Percentiles rank a stretch among this genome's conserved stretches.
phyloP scores from a whole-genome alignment of 305 asterid species.

The Solanum hybrid region DNA sequence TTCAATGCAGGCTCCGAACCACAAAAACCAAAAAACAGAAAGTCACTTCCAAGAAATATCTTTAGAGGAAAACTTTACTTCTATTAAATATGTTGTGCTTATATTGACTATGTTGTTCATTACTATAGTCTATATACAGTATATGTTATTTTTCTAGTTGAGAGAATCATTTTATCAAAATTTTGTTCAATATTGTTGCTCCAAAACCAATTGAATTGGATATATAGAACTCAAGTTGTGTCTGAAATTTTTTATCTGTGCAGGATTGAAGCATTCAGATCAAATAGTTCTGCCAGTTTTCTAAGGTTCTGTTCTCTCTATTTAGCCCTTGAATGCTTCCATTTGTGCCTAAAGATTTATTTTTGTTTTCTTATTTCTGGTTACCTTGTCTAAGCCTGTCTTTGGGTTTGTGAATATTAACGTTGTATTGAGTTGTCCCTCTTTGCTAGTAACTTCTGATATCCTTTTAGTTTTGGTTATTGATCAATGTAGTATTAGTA shows the following conservation, averaged over 20 bases:
- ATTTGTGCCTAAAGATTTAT: neutral
- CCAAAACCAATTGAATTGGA: neutral
- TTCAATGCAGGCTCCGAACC: accelerated
- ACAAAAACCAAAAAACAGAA: too few relatives aligned
- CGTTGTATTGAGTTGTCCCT: neutral
- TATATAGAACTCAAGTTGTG: neutral
- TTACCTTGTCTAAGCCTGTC: neutral
- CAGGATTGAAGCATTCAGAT: neutral
- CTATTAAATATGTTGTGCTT: neutral
- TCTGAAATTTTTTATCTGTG: neutral
- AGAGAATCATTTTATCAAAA: neutral
- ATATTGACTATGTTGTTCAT: neutral
- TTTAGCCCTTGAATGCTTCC: neutral
- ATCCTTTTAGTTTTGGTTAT: too few relatives aligned
- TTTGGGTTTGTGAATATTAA: neutral
- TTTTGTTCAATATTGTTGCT: neutral
- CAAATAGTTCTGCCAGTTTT: neutral
- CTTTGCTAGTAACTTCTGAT: neutral
- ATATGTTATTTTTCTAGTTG: neutral
- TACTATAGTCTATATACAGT: neutral
- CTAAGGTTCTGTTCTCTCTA: neutral
- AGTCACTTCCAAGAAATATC: neutral
- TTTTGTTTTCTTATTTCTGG: neutral
- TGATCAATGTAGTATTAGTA: neutral
- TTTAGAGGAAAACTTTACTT: neutral